Conservation (phyloP, 2,329 filamentous ascomycete species). For the Alternaria gaisen region DNA sequence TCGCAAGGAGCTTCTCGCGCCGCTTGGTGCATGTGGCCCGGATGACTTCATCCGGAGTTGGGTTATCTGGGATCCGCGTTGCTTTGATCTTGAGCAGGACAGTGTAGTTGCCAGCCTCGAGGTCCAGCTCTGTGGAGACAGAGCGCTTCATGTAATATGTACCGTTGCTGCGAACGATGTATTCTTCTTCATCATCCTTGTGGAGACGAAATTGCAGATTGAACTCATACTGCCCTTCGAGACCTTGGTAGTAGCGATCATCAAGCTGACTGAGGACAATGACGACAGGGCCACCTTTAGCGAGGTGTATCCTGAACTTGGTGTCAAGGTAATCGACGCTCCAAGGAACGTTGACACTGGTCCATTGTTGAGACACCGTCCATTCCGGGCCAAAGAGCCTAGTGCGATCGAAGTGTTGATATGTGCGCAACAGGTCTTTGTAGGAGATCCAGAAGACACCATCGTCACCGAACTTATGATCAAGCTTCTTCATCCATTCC, state of each 20-base stretch:
- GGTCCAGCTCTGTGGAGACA: conserved; percentile 77
- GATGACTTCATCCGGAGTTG: conserved; percentile 73
- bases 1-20: conserved; percentile 76
- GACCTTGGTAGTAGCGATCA: conserved; percentile 66
- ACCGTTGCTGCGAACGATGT: conserved; percentile 65
- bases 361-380: conserved; percentile 69
- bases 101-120: conserved; percentile 78
- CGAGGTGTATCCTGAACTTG: conserved; percentile 65
- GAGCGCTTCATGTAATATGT: conserved; percentile 73
- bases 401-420: conserved; percentile 68
- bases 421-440: conserved; percentile 65
- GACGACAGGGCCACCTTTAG: conserved; percentile 62
- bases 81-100: conserved; percentile 80
- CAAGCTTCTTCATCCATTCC: conserved; percentile 76
- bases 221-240: conserved; percentile 66
- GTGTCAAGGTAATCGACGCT: conserved; percentile 68
- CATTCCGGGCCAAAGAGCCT: conserved; percentile 68
- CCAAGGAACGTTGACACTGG: conserved; percentile 67
- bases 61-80: conserved; percentile 60
- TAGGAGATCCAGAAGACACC: conserved; percentile 72
- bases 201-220: conserved; percentile 67
- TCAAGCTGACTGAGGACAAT: conserved; percentile 69
- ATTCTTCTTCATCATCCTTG: conserved; percentile 67
- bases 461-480: conserved; percentile 79
- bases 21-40: conserved; percentile 67